Evolutionary conservation across 2,329 filamentous ascomycete species (phyloP).

Genomic region (Cytospora leucostoma): DNA sequence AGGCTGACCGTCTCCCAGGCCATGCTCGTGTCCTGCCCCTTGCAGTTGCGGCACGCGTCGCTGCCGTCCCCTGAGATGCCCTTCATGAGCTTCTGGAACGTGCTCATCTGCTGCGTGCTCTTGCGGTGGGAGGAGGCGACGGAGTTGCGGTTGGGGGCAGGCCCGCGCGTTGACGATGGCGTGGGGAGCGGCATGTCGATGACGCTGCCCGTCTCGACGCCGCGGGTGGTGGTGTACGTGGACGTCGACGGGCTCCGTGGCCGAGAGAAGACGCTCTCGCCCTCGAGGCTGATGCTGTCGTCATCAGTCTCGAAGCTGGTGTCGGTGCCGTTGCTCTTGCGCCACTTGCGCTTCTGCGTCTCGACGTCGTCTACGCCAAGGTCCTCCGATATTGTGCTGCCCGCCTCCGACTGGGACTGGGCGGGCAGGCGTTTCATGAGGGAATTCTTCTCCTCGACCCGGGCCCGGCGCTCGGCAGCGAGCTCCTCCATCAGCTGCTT

Average conservation of each 20-base stretch:
- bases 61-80: slow-evolving; percentile 43
- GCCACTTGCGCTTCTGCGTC: slow-evolving; percentile 38
- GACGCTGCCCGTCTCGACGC: slow-evolving; percentile 26
- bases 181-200: slow-evolving; percentile 27
- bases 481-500: slow-evolving; percentile 48
- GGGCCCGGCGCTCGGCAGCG: slow-evolving; percentile 51
- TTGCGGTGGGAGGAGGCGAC: slow-evolving; percentile 25
- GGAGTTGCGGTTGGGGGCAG: slow-evolving; percentile 15
- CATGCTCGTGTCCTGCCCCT: slow-evolving; percentile 58
- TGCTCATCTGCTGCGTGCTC: slow-evolving; percentile 41
- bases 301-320: slow-evolving; percentile 55
- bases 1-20: slow-evolving; percentile 67
- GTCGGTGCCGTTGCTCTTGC: slow-evolving; percentile 40
- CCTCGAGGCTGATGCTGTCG: slow-evolving; percentile 42
- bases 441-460: slow-evolving; percentile 41
- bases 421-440: slow-evolving; percentile 29
- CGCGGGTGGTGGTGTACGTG: slow-evolving; percentile 39
- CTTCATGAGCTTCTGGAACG: slow-evolving; percentile 52
- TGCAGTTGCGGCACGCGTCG: slow-evolving; percentile 56
- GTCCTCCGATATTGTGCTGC: slow-evolving; percentile 53
- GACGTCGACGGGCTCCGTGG: slow-evolving; percentile 56
- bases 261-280: slow-evolving; percentile 61
- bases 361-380: slow-evolving; percentile 53
- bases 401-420: slow-evolving; percentile 33
- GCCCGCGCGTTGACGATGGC: slow-evolving; percentile 19